Evolutionary conservation across 2,329 filamentous ascomycete species (phyloP), one percentile per base, ranked within the genome.

Genomic region (Cytospora paraplurivora): DNA sequence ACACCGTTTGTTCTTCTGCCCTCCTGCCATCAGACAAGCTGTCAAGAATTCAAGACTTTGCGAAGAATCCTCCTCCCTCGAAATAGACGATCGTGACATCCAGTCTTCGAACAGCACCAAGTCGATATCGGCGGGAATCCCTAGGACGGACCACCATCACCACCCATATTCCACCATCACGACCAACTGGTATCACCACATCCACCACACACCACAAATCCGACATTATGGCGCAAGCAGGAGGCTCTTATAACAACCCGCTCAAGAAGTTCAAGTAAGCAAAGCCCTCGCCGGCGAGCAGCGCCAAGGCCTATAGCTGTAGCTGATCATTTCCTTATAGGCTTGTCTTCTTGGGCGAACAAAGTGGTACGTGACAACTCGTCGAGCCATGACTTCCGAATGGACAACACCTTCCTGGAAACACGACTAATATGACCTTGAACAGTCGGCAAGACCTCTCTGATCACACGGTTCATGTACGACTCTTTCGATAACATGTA

Each of bases 401-500:
- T 5, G 8, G 27, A 12, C 44, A 19, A 27, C 27, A 27, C 21
- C 37, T 21, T 50, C 35, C 19, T 17, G 27, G 7, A 56, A 34
- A 49, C 33, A 41, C n/a, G 15, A 38, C 61, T 57, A 47, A 63
- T 11, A 11, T 17, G 17, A 4, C 10, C 7, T 19, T 27, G 19
- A 17, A 68, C 76, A 98, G 95, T 99, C 72, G 95, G 95, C 76
- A 99, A 99, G 82, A 99, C 95, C 37, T 99, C 95, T 67, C 82
- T 99, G 72, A 99, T 99, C 77, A 99, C 95, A 69, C 89, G 95
- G 69, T 99, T 99, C 84, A 99, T 99, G 95, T 99, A 99, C 84
- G 95, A 99, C 79, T 98, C 95, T 55, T 99, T 99, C 83, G 95
- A 99, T 83, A 97, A 96, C 81, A 98, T 94, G 84, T 99, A 99